Percentiles rank a stretch among this genome's conserved stretches.
Conservation (phyloP, 108 stramenopile species). For the Parietichytrium sp. region DNA sequence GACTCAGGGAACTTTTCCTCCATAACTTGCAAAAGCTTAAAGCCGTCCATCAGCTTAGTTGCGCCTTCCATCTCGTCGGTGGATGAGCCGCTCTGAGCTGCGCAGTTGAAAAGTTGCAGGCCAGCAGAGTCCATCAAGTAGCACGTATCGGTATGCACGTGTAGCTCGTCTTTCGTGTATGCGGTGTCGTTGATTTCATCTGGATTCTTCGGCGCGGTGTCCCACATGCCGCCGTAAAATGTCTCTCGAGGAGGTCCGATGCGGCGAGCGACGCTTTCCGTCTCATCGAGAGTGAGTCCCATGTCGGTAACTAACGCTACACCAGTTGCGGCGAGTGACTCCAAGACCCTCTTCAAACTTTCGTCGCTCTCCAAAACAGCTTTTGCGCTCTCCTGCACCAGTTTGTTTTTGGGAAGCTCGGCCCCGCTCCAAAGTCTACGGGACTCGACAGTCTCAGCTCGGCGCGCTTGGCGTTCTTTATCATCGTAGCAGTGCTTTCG, state of each 20-base stretch:
- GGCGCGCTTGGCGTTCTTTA: neutral
- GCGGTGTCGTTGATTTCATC: conserved; percentile 31
- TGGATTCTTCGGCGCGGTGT: conserved; percentile 19
- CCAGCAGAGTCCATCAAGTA: conserved; percentile 27
- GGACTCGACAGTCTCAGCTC: neutral
- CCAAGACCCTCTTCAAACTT: neutral
- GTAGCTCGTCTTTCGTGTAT: conserved; percentile 11
- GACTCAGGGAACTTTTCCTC: conserved; percentile 19
- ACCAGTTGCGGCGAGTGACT: neutral
- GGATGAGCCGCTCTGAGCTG: conserved; percentile 19
- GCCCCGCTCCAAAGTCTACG: neutral
- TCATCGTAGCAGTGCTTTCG: conserved; percentile 30
- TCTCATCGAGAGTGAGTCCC: neutral
- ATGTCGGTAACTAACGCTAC: conserved; percentile 12
- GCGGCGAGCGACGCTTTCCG: conserved; percentile 2
- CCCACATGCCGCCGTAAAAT: conserved; percentile 35
- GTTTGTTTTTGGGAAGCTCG: neutral
- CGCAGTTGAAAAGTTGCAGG: conserved; percentile 21
- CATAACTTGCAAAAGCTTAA: neutral
- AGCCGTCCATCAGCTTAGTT: conserved; percentile 25
- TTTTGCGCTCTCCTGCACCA: neutral
- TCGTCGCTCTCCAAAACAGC: neutral
- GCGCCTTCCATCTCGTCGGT: conserved; percentile 3
- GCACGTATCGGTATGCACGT: conserved; percentile 19
- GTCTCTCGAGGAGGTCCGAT: conserved; percentile 33